Evolutionary conservation across 768 basidiomycete genomes (phyloP).

Genomic region (Russula ochroleuca): DNA sequence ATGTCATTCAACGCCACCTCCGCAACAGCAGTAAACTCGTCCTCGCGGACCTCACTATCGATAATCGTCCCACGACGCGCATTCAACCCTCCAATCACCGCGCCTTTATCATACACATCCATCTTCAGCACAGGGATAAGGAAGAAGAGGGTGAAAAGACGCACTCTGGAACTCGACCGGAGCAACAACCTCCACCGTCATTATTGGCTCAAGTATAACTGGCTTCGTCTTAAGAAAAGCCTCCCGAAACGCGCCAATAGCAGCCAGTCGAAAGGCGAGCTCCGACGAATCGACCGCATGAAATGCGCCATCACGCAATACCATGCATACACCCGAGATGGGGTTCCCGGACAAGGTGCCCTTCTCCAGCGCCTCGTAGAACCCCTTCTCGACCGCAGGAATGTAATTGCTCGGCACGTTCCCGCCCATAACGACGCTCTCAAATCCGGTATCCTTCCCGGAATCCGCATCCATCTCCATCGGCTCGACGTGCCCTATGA

Average conservation of each 20-base stretch:
- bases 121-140: conserved; percentile 8
- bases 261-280: conserved; percentile 87
- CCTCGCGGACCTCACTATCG: conserved; percentile 94
- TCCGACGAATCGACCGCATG: conserved; percentile 97
- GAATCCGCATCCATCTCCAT: conserved; percentile 71
- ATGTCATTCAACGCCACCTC: conserved; percentile 97
- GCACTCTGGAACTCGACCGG: conserved; percentile 92
- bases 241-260: conserved; percentile 91
- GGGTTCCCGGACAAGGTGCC: conserved; percentile 85
- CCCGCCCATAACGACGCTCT: conserved; percentile 85
- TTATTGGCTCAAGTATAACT: conserved; percentile 94
- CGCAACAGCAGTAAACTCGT: conserved; percentile 88
- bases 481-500: conserved; percentile 87
- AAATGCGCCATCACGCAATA: conserved; percentile 86
- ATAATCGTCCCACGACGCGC: conserved; percentile 88
- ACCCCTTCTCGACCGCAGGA: conserved; percentile 96
- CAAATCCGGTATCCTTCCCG: conserved; percentile 80
- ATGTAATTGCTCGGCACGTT: conserved; percentile 90
- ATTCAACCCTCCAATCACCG: conserved; percentile 92
- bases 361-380: conserved; percentile 90
- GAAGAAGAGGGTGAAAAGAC: conserved; percentile 25
- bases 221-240: conserved; percentile 72
- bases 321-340: conserved; percentile 79
- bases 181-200: conserved; percentile 96
- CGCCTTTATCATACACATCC: conserved; percentile 41